Evolutionary conservation across 2,329 filamentous ascomycete species (phyloP).

Genomic region (Fusarium sp.): DNA sequence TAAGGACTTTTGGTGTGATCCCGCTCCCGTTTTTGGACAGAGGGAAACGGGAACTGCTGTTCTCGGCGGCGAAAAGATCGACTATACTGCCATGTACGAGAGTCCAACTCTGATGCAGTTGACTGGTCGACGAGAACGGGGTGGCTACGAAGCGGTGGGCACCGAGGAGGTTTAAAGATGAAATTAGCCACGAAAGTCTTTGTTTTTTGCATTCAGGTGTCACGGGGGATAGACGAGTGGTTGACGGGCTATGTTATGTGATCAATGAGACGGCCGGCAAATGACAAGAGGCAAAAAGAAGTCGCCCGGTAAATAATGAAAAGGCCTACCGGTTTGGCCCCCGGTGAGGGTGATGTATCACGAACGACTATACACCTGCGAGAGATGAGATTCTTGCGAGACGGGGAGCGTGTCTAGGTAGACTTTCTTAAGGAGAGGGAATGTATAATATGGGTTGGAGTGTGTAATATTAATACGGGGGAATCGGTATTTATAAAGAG

Average conservation of each 20-base stretch:
- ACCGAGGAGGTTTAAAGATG: slow-evolving; percentile 57
- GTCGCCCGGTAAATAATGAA: slow-evolving; percentile 29
- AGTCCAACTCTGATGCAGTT: slow-evolving; percentile 73
- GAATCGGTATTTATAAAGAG: slow-evolving; percentile 9
- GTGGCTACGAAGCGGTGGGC: slow-evolving; percentile 69
- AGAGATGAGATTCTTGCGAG: slow-evolving; percentile 23
- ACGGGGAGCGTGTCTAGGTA: slow-evolving; percentile 24
- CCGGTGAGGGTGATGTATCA: slow-evolving; percentile 26
- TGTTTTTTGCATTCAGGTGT: neutral
- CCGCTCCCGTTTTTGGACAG: slow-evolving; percentile 78
- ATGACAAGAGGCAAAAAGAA: slow-evolving; percentile 18
- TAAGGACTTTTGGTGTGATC: slow-evolving; percentile 95
- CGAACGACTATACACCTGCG: slow-evolving; percentile 33
- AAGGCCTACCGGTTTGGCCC: slow-evolving; percentile 3
- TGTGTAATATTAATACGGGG: slow-evolving; percentile 38
- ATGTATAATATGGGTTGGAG: slow-evolving; percentile 33
- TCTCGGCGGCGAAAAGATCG: slow-evolving; percentile 78
- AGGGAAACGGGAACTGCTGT: slow-evolving; percentile 76
- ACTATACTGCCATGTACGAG: slow-evolving; percentile 92
- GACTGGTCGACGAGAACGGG: slow-evolving; percentile 57
- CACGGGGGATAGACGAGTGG: slow-evolving; percentile 17
- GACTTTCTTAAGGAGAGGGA: slow-evolving; percentile 13
- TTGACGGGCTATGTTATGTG: slow-evolving; percentile 20
- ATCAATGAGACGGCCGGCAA: slow-evolving; percentile 33
- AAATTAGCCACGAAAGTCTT: neutral